Evolutionary conservation across 805 yeast genomes (phyloP).

Genomic region (Maudiozyma pseudohumilis): DNA sequence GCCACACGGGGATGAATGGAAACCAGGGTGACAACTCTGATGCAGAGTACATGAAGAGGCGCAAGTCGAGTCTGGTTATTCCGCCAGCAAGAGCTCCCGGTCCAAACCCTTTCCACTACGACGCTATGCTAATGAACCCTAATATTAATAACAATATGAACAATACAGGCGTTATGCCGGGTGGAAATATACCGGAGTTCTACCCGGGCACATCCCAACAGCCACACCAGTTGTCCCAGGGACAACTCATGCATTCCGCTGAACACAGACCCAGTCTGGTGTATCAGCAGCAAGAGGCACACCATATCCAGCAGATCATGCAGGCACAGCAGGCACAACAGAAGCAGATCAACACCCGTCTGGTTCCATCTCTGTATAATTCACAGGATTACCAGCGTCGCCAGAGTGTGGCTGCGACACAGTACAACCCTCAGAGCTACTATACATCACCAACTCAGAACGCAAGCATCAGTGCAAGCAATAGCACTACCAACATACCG

Average conservation of each 20-base stretch:
- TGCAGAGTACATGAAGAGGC: constrained; percentile 12
- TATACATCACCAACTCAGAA: constrained; percentile 1
- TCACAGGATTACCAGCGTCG: constrained; percentile 28
- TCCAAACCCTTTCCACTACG: constrained; percentile 31
- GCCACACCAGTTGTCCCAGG: constrained; percentile 5
- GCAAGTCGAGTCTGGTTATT: constrained; percentile 29
- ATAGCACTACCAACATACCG: constrained; percentile 4
- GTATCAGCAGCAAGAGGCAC: constrained; percentile 1
- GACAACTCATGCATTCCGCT: constrained; percentile 1
- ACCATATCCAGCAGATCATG: neutral
- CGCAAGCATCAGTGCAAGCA: neutral
- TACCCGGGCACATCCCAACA: too few species aligned
- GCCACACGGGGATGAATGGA: neutral
- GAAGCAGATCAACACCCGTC: constrained; percentile 12
- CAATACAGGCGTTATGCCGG: too few species aligned
- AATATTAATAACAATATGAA: constrained; percentile 3
- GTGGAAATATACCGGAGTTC: neutral
- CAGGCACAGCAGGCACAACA: constrained; percentile 11
- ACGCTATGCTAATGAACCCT: constrained; percentile 9
- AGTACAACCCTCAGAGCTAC: neutral
- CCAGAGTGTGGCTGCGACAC: constrained; percentile 30
- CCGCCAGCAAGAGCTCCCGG: constrained; percentile 40
- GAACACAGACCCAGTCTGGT: constrained; percentile 6
- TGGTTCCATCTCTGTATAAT: constrained; percentile 15
- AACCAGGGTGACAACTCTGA: neutral